phyloP scores from a whole-genome alignment of 2,329 filamentous ascomycete genomes.

The Thelonectria discophora region DNA sequence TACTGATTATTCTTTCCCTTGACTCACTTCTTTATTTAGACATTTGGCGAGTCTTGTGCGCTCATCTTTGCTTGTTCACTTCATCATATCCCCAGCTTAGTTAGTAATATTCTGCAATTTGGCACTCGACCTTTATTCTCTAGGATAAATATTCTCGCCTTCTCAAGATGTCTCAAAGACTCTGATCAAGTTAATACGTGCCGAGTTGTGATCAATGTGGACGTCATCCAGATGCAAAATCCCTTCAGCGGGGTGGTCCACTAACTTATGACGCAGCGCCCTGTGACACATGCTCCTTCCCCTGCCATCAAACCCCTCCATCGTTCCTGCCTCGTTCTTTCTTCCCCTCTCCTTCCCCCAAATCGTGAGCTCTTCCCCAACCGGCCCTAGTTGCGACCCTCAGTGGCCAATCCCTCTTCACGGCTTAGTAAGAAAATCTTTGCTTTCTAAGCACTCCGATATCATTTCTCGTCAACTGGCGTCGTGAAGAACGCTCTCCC shows the following conservation, averaged over 20 bases:
- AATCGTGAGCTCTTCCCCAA: constrained; percentile 11
- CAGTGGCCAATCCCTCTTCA: constrained; percentile 32
- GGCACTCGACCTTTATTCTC: too few species aligned
- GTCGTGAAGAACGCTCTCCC: background rate
- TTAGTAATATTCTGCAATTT: too few species aligned
- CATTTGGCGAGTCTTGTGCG: too few species aligned
- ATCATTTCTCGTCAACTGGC: constrained; percentile 17
- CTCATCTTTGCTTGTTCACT: too few species aligned
- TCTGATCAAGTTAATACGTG: too few species aligned
- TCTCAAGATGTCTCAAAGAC: too few species aligned
- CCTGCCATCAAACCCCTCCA: background rate
- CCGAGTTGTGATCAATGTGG: too few species aligned
- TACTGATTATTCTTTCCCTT: background rate
- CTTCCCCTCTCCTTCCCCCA: constrained; percentile 5
- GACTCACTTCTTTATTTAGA: background rate
- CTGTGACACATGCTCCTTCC: background rate
- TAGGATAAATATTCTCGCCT: too few species aligned
- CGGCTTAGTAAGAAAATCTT: constrained; percentile 36
- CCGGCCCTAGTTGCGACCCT: constrained; percentile 11
- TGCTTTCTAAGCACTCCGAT: constrained; percentile 41
- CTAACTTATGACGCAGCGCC: constrained; percentile 19
- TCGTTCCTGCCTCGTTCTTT: background rate
- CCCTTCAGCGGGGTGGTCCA: constrained; percentile 27
- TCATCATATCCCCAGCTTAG: too few species aligned
- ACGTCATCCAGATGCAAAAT: background rate